Conservation (phyloP, 2,329 filamentous ascomycete species). For the Graphium sp. region DNA sequence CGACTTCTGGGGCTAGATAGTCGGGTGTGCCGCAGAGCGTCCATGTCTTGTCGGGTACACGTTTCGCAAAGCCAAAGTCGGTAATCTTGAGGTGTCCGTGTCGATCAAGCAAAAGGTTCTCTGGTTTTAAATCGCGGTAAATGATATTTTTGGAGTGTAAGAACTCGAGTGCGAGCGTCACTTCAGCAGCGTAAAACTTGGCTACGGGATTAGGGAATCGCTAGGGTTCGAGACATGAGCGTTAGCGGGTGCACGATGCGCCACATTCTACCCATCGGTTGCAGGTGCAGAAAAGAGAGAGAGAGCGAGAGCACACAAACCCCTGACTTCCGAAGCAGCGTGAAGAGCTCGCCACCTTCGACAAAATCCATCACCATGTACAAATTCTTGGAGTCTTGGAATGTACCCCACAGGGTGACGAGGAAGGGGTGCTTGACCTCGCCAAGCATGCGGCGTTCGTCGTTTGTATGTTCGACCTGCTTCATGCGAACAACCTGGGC, state of each 20-base stretch:
- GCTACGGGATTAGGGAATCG: slow-evolving; percentile 96
- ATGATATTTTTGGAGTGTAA: slow-evolving; percentile 91
- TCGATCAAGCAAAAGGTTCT: slow-evolving; percentile 80
- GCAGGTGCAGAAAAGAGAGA: background rate
- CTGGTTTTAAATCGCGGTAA: slow-evolving; percentile 91
- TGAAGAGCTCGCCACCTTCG: slow-evolving; percentile 94
- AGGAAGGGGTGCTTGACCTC: slow-evolving; percentile 96
- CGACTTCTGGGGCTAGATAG: slow-evolving; percentile 92
- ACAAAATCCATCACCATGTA: slow-evolving; percentile 99
- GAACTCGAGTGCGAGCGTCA: slow-evolving; percentile 89
- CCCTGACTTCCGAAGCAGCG: slow-evolving; percentile 84
- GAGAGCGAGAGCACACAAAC: slow-evolving; percentile 22
- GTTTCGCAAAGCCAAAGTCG: slow-evolving; percentile 97
- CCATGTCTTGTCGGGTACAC: slow-evolving; percentile 97
- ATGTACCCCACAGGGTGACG: slow-evolving; percentile 96
- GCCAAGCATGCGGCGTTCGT: slow-evolving; percentile 88
- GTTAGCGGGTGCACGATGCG: too few relatives aligned
- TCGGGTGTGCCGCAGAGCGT: slow-evolving; percentile 95
- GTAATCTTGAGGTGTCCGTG: slow-evolving; percentile 95
- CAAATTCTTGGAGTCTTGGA: slow-evolving; percentile 85
- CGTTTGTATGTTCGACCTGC: slow-evolving; percentile 98
- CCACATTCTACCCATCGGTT: too few relatives aligned
- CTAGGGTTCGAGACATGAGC: slow-evolving; percentile 25
- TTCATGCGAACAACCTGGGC: slow-evolving; percentile 99
- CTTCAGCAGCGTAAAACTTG: slow-evolving; percentile 97